Conservation (phyloP, 1,139 yeast genomes). For the Pichia sp. region DNA sequence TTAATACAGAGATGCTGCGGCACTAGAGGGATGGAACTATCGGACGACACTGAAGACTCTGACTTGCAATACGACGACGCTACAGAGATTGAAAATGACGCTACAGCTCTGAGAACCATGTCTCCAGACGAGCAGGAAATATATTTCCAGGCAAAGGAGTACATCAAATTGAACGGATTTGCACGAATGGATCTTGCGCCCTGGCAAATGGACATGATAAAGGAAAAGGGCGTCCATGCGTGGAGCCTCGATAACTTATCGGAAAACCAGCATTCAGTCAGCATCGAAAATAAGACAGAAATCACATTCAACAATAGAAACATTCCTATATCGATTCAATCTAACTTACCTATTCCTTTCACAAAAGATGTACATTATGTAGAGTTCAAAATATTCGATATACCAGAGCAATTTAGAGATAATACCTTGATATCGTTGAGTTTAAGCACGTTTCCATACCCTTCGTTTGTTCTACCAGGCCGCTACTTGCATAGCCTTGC, state of each 20-base stretch:
- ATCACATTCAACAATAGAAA: conserved; percentile 64
- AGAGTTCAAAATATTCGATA: conserved; percentile 67
- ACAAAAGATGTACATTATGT: conserved; percentile 82
- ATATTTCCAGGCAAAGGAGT: conserved; percentile 66
- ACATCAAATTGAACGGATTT: conserved; percentile 50
- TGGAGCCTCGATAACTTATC: conserved; percentile 84
- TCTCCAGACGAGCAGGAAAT: conserved; percentile 76
- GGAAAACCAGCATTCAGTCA: conserved; percentile 54
- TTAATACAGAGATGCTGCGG: conserved; percentile 17
- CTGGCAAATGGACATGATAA: conserved; percentile 59
- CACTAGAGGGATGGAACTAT: conserved; percentile 20
- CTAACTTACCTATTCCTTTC: conserved; percentile 84
- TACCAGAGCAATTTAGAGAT: conserved; percentile 47
- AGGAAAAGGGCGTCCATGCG: conserved; percentile 89
- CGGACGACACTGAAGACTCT: conserved; percentile 38
- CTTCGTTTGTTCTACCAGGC: conserved; percentile 58
- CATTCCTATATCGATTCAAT: conserved; percentile 72
- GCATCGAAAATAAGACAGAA: conserved; percentile 59
- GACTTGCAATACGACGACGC: conserved; percentile 54
- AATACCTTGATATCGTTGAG: conserved; percentile 38
- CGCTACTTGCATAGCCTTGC: conserved; percentile 46
- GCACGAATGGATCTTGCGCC: conserved; percentile 42
- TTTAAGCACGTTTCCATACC: conserved; percentile 49
- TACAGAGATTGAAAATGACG: conserved; percentile 57
- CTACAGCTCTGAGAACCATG: conserved; percentile 56